Evolutionary conservation across 2,329 filamentous ascomycete genomes (phyloP).

Genomic region (Colletotrichum simmondsii): DNA sequence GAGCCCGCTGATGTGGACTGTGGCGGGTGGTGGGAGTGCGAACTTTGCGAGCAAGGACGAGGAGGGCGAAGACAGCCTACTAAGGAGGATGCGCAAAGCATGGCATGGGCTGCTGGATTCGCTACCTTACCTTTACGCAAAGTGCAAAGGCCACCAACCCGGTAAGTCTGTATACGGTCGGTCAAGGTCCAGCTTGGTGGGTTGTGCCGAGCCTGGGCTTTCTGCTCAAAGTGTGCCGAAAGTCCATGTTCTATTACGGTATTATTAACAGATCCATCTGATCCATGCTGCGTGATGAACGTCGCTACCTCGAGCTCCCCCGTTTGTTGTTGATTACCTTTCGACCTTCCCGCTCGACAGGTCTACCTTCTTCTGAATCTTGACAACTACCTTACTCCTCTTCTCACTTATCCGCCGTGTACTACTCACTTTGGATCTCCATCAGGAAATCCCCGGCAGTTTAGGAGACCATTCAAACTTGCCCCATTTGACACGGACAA

Average conservation of each 20-base stretch:
- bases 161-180: slow-evolving; percentile 1
- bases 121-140: slow-evolving; percentile 1
- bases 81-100: neutral
- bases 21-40: slow-evolving; percentile 4
- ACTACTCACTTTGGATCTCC: neutral
- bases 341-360: neutral
- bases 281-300: slow-evolving; percentile 13
- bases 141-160: slow-evolving; percentile 6
- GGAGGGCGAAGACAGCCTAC: neutral
- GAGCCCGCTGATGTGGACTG: slow-evolving; percentile 25
- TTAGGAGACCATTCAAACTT: neutral
- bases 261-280: slow-evolving; percentile 21
- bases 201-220: slow-evolving; percentile 30
- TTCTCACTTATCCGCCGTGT: neutral
- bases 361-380: neutral
- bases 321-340: neutral
- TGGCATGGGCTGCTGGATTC: neutral
- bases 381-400: neutral
- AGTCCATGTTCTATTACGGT: slow-evolving; percentile 17
- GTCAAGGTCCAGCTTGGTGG: slow-evolving; percentile 28
- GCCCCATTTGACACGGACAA: slow-evolving; percentile 4
- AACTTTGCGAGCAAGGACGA: neutral
- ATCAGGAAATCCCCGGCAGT: slow-evolving; percentile 2
- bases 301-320: neutral
- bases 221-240: slow-evolving; percentile 16